Evolutionary conservation across 805 yeast genomes (phyloP), one percentile per base, ranked within the genome.

Genomic region (Kuraishia capsulata): DNA sequence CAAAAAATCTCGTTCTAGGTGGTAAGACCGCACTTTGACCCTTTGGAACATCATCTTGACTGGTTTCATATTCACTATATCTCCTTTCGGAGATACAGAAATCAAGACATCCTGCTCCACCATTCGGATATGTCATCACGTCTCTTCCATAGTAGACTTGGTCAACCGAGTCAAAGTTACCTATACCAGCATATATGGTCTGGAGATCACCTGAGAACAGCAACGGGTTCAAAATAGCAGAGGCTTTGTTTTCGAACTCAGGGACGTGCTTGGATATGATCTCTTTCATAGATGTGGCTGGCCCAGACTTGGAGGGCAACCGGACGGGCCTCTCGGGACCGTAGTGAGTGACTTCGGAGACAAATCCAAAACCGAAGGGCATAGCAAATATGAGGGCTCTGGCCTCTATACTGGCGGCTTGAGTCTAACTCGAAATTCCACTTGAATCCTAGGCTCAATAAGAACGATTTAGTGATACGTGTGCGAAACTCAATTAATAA

Each of bases 191-290:
- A 51, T 75, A 78, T 53, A 81, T 52, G 2, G 96, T 87, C 57
- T 89, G 96, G 20, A 85, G 58, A 40, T 81, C 71, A 19, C 96
- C 96, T 42, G 77, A 77, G 55, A 76, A 75, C 21, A 81, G 55
- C 3, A 71, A 57, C 5, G 92, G 92, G 44, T 76, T 71, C 53
- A 81, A 62, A 55, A 73, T 60, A 47, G 80, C 69, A 47, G 65
- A 66, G 30, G 76, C 53, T 5, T 69, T 68, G 35, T 72, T 51
- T 28, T 55, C 53, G 41, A 79, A 65, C 8, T 62, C 73, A 1
- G 79, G 76, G 4, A 70, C 59, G 35, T 52, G 44, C 14, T 11
- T 19, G 4, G 38, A 4, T 9, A 54, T 43, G 25, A 54, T 37
- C 16, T 51, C 46, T 23, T 46, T 14, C 23, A 46, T 43, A 11